Base-by-base conservation (phyloP, 2,329 filamentous ascomycete genomes). In the Ophiostoma ips region DNA sequence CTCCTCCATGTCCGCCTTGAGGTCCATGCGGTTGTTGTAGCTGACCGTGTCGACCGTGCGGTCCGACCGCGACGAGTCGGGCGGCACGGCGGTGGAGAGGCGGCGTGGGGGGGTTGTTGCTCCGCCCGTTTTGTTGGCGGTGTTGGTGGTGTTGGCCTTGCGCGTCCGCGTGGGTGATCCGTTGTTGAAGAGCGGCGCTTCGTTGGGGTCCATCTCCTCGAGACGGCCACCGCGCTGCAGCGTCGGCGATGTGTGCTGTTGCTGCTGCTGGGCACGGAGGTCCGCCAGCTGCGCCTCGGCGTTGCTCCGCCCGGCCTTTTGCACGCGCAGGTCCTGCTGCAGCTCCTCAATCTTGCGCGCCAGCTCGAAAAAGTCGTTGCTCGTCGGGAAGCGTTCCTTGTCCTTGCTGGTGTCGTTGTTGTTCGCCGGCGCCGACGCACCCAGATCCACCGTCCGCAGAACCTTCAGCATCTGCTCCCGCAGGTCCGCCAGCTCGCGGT, bases 1-100 rank as follows among this genome's bases (percentile, higher is more conserved):
- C 64, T 94, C 82, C 63, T 96, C 90, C 12, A 95, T 73, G 60
- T 96, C 89, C 3, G 87, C 78, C 60, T 89, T 92, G 53, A 94
- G 71, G 62, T 96, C 90, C 81, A 94, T 90, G 36, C 84, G 82
- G 60, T 84, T 87, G 67, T 92, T 90, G 66, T 87, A 87, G 57
- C 81, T 83, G 38, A 88, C 71, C 15, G 87, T 84, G 63, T 95
- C 90, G 21, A 83, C 79, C 1, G 87, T 95, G 51, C 81, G 77
- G 62, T 96, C 90, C 2, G 89, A 95, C 37, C 84, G 80, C 52
- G 77, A 80, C 34, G 89, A 94, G 60, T 94, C 86, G 55, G 82
- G 75, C 33, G 82, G 75, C 33, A 72, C 57, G 11, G 57, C 55
- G 35, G 81, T 79, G 56, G 81, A 79, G 55, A 82, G 76, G 52